These are phyloP conservation scores for Ceratobasidium sp. DNA, from an alignment of 1,284 basidiomycete genomes.

Conservation along the genomic window DNA sequence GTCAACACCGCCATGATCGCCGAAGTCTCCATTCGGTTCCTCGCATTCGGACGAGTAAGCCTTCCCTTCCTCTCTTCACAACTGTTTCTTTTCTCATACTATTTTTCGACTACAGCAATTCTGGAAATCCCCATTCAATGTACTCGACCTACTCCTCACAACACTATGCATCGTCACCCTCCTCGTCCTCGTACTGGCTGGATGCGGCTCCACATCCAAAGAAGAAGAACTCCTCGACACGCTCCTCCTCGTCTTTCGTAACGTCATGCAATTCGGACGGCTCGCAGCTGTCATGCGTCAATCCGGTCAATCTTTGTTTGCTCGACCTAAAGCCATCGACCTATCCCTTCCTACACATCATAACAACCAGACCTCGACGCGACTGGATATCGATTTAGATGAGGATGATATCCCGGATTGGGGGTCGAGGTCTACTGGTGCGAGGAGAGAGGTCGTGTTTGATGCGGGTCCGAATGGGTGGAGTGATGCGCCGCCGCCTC, in stretches of 20 bases:
- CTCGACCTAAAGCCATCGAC: constrained; percentile 91
- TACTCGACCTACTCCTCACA: constrained; percentile 86
- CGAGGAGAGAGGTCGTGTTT: constrained; percentile 42
- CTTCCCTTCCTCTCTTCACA: constrained; percentile 51
- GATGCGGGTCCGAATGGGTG: constrained; percentile 43
- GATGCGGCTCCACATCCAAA: constrained; percentile 77
- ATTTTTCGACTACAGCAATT: constrained; percentile 75
- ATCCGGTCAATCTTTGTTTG: constrained; percentile 93
- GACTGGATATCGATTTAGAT: constrained; percentile 75
- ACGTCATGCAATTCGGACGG: constrained; percentile 89
- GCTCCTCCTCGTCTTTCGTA: constrained; percentile 86
- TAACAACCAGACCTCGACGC: constrained; percentile 67
- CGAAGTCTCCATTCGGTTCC: constrained; percentile 87
- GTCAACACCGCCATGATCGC: constrained; percentile 92
- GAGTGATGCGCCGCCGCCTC: constrained; percentile 3
- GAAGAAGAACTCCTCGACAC: constrained; percentile 94
- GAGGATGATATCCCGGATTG: constrained; percentile 62
- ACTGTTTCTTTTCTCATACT: background rate
- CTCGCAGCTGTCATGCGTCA: constrained; percentile 90
- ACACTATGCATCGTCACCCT: constrained; percentile 87
- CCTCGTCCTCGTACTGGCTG: constrained; percentile 83
- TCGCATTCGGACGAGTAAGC: constrained; percentile 86
- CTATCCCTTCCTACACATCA: constrained; percentile 69
- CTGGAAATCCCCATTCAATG: constrained; percentile 91
- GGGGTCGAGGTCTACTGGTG: constrained; percentile 1